Base-by-base conservation (phyloP, 352 stramenopile species). In the Phytophthora pini region DNA sequence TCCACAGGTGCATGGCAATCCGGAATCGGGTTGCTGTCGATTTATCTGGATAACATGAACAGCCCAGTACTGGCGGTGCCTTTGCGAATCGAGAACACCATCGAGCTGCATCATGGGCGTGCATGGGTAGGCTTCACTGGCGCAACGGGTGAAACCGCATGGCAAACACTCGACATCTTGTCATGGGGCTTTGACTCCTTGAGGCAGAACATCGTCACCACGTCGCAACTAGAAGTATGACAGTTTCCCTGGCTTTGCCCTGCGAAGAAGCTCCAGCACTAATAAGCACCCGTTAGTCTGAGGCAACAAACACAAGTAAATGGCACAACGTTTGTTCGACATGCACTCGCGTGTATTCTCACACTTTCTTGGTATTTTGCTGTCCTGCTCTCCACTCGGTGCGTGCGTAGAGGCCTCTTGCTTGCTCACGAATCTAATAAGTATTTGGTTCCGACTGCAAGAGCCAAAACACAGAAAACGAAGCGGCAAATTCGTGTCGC, bases 91-190 rank as follows among this genome's bases (percentile, higher is more conserved):
- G 89, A 94, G 41, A 67, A 73, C 22, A 90, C 79, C 4, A 55
- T 98, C 36, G 72, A 88, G 47, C 77, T 98, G 8, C 77, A 87
- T 43, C 93, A 97, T 43, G 84, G 84, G 9, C 82, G 92, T 2
- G 88, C 90, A 3, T 98, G 80, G 74, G 89, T 98, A 0, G 95
- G 95, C n/a, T 98, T 98, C 64, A 97, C 95, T 1, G 90, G 88
- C 2, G 80, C 90, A 27, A 98, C 95, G 1, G 92, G 91, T 5
- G 75, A 66, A 45, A 73, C 70, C 0, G 85, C 88, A 26, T 98
- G 85, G 78, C 93, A 98, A 76, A 81, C 80, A 3, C 91, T 98
- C 41, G 90, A 98, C 47, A 79, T 98, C 38, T 57, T 97, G 13
- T 84, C 79, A 9, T 98, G 89, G 89, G 61, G 62, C 12, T 97